Evolutionary conservation across 352 stramenopile species (phyloP).

Genomic region (Thraustotheca clavata): DNA sequence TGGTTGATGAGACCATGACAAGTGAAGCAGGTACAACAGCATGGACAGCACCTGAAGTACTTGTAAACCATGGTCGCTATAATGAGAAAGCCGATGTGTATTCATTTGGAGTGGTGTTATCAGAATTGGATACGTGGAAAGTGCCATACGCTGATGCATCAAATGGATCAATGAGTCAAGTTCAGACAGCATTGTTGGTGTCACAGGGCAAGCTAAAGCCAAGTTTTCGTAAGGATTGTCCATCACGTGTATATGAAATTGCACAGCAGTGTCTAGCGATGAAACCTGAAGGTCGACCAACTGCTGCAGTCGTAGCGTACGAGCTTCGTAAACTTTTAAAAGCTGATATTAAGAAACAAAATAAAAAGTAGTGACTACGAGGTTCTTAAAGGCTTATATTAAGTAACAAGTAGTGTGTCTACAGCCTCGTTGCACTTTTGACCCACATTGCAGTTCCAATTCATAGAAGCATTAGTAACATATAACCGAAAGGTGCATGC

Average conservation of each 20-base stretch:
- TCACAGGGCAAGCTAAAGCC: conserved; percentile 6
- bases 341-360: background rate
- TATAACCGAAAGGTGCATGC: too few species aligned
- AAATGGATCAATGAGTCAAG: background rate
- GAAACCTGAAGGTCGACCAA: conserved; percentile 4
- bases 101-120: conserved; percentile 36
- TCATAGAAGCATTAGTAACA: too few species aligned
- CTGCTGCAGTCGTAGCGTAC: conserved; percentile 10
- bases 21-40: conserved; percentile 29
- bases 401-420: background rate
- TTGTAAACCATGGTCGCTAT: conserved; percentile 30
- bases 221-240: conserved; percentile 11
- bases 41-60: conserved; percentile 33
- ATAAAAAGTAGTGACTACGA: background rate
- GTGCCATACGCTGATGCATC: background rate
- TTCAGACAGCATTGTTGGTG: conserved; percentile 17
- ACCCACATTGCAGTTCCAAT: too few species aligned
- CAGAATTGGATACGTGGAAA: conserved; percentile 26
- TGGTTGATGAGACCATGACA: conserved; percentile 26
- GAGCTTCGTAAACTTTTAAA: background rate
- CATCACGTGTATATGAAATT: background rate
- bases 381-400: background rate
- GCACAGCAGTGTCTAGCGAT: conserved; percentile 6
- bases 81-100: conserved; percentile 42
- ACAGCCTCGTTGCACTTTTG: too few species aligned